phyloP scores from a whole-genome alignment of 192 early-diverging fungal genomes.

The Allomyces macrogynus region DNA sequence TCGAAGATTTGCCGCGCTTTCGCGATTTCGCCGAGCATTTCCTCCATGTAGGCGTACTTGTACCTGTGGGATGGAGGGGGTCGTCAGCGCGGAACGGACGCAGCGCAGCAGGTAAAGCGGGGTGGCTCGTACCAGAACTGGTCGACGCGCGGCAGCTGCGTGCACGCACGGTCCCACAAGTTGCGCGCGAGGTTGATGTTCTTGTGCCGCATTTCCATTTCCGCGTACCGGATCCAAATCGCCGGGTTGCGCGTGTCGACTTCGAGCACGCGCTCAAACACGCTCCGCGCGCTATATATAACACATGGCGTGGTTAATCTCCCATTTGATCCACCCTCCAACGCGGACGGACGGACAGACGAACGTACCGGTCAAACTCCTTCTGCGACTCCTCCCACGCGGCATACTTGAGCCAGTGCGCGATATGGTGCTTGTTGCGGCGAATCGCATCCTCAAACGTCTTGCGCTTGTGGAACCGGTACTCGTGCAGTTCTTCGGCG shows the following conservation, averaged over 20 bases:
- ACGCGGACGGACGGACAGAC: too few relatives aligned
- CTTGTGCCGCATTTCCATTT: constrained; percentile 95
- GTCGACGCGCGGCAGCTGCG: constrained; percentile 60
- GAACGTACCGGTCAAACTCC: constrained; percentile 53
- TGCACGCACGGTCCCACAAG: constrained; percentile 77
- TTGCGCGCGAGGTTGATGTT: constrained; percentile 88
- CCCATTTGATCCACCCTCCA: too few relatives aligned
- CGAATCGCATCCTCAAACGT: constrained; percentile 84
- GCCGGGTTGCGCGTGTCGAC: constrained; percentile 70
- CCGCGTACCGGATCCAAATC: constrained; percentile 78
- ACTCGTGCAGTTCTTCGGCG: constrained; percentile 79
- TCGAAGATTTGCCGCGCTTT: constrained; percentile 87
- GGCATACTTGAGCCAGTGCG: constrained; percentile 89
- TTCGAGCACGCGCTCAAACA: constrained; percentile 86
- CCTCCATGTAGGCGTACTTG: constrained; percentile 98
- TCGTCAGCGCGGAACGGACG: too few relatives aligned
- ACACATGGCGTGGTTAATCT: too few relatives aligned
- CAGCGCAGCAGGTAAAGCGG: too few relatives aligned
- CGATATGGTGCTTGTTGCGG: constrained; percentile 63
- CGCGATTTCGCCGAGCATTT: constrained; percentile 71
- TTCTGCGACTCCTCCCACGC: constrained; percentile 82
- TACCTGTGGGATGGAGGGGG: constrained; percentile 29
- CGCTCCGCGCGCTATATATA: constrained; percentile 45
- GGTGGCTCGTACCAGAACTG: constrained; percentile 52
- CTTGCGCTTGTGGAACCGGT: constrained; percentile 70